phyloP scores from a whole-genome alignment of 1,284 basidiomycete species.

The Puccinia triticina region DNA sequence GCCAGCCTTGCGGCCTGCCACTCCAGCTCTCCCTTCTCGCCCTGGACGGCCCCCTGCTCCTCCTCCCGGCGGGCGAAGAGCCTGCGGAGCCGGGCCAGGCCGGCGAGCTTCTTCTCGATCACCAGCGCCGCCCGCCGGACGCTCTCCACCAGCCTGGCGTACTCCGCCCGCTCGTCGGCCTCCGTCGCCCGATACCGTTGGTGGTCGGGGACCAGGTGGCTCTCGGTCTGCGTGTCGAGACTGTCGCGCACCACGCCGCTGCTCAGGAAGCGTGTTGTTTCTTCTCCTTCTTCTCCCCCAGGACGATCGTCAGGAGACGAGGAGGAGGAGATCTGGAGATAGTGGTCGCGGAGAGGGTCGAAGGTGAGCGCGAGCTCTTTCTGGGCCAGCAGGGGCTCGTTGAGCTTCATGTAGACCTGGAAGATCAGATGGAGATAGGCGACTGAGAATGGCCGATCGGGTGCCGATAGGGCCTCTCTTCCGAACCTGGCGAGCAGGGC shows the following conservation, averaged over 20 bases:
- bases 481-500: constrained; percentile 14
- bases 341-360: not conserved
- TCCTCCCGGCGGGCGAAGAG: not conserved
- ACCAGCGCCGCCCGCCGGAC: not conserved
- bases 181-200: not conserved
- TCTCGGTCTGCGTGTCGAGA: not conserved
- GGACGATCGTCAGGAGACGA: not conserved
- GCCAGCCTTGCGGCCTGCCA: not conserved
- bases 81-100: not conserved
- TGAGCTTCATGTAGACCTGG: constrained; percentile 34
- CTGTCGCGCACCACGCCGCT: not conserved
- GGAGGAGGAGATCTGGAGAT: not conserved
- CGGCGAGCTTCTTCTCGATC: not conserved
- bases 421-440: constrained; percentile 32
- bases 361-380: not conserved
- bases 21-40: not conserved
- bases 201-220: not conserved
- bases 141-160: not conserved
- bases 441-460: not conserved
- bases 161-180: not conserved
- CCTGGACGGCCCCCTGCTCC: not conserved
- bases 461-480: not conserved
- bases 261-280: not conserved
- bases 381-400: constrained; percentile 39
- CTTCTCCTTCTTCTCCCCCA: not conserved